Conservation (phyloP, 2,329 filamentous ascomycete species). For the Colletotrichum sojae region DNA sequence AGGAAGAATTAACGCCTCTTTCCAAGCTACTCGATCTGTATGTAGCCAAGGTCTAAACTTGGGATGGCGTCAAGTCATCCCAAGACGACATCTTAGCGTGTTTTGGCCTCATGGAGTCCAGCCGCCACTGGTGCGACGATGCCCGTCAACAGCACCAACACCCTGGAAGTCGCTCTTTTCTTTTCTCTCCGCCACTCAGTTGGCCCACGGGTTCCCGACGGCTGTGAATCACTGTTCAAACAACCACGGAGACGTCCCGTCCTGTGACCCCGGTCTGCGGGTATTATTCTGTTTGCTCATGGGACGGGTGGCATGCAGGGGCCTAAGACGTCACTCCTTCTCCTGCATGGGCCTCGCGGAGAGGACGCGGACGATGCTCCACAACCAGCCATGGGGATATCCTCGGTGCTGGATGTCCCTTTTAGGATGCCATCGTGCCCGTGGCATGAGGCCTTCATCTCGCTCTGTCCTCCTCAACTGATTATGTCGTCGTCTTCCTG, state of each 20-base stretch:
- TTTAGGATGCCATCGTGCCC: slow-evolving; percentile 22
- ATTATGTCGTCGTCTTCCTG: background rate
- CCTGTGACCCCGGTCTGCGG: slow-evolving; percentile 15
- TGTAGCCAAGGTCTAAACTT: slow-evolving; percentile 10
- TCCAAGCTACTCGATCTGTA: background rate
- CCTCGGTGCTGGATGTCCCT: slow-evolving; percentile 4
- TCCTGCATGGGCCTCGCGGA: slow-evolving; percentile 10
- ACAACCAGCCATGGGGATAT: slow-evolving; percentile 2
- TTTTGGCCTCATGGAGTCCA: slow-evolving; percentile 34
- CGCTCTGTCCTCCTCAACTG: slow-evolving; percentile 5
- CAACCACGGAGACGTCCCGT: slow-evolving; percentile 24
- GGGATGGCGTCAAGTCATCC: slow-evolving; percentile 33
- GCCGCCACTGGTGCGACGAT: slow-evolving; percentile 11
- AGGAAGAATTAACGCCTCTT: too few species aligned
- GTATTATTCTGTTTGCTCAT: slow-evolving; percentile 25
- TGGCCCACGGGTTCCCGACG: slow-evolving; percentile 21
- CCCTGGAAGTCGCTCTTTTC: background rate
- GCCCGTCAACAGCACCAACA: background rate
- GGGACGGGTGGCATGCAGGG: slow-evolving; percentile 25
- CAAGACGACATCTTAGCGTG: slow-evolving; percentile 23
- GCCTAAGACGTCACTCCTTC: slow-evolving; percentile 1
- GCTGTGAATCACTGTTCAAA: slow-evolving; percentile 32
- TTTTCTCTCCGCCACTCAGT: background rate
- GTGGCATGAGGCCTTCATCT: slow-evolving; percentile 1
- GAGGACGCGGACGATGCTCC: slow-evolving; percentile 6